Evolutionary conservation across 352 stramenopile species (phyloP).

Genomic region (Globisporangium spiculum): DNA sequence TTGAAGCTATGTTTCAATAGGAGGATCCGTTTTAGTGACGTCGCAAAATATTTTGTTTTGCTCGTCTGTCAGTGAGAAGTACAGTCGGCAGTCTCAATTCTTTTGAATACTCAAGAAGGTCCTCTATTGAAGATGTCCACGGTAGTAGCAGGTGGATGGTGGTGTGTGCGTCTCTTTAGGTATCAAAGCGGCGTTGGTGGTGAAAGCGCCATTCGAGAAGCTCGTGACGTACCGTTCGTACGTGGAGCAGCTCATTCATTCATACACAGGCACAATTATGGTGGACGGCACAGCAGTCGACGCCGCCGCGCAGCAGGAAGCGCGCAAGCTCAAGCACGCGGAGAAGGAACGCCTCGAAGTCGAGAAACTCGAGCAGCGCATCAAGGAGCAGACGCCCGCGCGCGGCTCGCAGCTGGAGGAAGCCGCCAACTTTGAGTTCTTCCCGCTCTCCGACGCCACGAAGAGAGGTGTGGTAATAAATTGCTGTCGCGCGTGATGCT

Average conservation of each 20-base stretch:
- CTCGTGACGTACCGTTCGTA: background rate
- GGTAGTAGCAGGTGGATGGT: background rate
- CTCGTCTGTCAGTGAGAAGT: too few relatives aligned
- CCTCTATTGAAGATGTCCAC: background rate
- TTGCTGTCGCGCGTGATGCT: background rate
- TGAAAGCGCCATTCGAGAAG: background rate
- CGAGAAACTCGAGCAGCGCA: slow-evolving; percentile 54
- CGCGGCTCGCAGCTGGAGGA: slow-evolving; percentile 77
- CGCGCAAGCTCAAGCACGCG: slow-evolving; percentile 64
- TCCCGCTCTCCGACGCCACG: slow-evolving; percentile 82
- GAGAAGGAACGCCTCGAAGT: slow-evolving; percentile 74
- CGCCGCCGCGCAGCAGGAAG: slow-evolving; percentile 17
- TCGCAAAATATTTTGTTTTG: too few relatives aligned
- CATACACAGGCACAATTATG: background rate
- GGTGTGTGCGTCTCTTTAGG: slow-evolving; percentile 1
- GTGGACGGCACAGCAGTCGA: background rate
- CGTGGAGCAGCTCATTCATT: background rate
- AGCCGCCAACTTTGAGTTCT: slow-evolving; percentile 75
- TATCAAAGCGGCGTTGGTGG: background rate
- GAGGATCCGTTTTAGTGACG: too few relatives aligned
- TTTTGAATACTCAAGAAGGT: too few relatives aligned
- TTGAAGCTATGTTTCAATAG: too few relatives aligned
- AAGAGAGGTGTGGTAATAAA: slow-evolving; percentile 30
- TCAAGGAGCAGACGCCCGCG: slow-evolving; percentile 69
- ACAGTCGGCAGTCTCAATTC: too few relatives aligned